phyloP scores from a whole-genome alignment of 805 yeast species.

The Candida bentonensis region DNA sequence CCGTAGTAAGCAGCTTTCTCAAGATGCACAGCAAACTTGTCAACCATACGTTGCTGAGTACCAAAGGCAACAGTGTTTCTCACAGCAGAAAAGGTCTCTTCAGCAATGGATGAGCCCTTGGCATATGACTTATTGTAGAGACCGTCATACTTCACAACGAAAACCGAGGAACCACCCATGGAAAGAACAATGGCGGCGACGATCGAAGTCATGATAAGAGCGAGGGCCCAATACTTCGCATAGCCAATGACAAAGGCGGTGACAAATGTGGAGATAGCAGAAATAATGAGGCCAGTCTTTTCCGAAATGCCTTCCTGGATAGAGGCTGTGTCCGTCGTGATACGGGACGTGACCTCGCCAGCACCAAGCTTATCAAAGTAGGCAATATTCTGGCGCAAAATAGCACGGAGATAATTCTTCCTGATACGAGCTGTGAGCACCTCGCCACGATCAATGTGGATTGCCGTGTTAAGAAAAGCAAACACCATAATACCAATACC shows the following conservation, averaged over 20 bases:
- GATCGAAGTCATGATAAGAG: constrained; percentile 18
- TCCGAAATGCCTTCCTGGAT: constrained; percentile 26
- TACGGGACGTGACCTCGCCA: constrained; percentile 26
- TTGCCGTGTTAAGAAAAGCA: constrained; percentile 16
- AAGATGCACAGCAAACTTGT: constrained; percentile 20
- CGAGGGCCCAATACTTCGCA: constrained; percentile 17
- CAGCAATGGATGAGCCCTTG: constrained; percentile 22
- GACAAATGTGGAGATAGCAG: constrained; percentile 21
- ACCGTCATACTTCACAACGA: constrained; percentile 9
- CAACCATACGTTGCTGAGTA: constrained; percentile 23
- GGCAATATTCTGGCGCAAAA: constrained; percentile 23
- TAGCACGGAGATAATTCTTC: constrained; percentile 19
- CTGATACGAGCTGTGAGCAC: constrained; percentile 23
- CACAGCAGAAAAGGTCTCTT: constrained; percentile 23
- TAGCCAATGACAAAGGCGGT: constrained; percentile 21
- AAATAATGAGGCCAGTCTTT: constrained; percentile 20
- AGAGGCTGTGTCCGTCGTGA: constrained; percentile 22
- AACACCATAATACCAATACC: constrained; percentile 19
- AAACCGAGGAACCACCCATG: constrained; percentile 15
- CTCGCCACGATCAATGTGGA: constrained; percentile 24
- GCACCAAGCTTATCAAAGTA: constrained; percentile 25
- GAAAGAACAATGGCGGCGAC: constrained; percentile 15
- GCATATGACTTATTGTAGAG: constrained; percentile 10
- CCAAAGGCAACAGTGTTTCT: constrained; percentile 27
- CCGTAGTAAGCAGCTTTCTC: constrained; percentile 14